Evolutionary conservation across 2,329 filamentous ascomycete species (phyloP), one percentile per base, ranked within the genome.

Genomic region (Calycina herbarum): DNA sequence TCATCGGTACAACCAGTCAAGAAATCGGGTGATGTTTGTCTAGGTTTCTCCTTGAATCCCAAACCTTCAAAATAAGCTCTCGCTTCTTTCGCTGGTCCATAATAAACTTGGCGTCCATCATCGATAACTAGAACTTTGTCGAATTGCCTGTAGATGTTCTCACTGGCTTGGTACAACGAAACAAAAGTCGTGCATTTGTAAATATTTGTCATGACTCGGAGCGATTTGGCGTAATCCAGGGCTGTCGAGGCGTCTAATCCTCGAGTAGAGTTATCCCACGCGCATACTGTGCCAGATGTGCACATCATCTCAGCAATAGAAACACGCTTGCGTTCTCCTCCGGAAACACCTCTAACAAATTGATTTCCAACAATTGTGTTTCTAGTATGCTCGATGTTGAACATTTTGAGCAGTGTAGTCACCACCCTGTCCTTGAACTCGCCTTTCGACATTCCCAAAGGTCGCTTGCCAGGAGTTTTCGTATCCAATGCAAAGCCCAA

Each of bases 301-400:
- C 91, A 83, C 85, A 94, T 90, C 80, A 91, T 92, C 76, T 95
- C 92, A 0, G 91, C 90, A 67, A 96, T 94, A 27, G 88, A 91
- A 6, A 94, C 91, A 68, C 91, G 88, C 79, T 93, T 93, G 64
- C 90, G 82, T 78, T 94, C 92, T 64, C 89, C 91, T 68, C 91
- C 93, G 57, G 88, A 92, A 0, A 96, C 84, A 76, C 93, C 93
- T 61, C 91, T 88, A 24, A 95, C 85, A 68, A 94, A 93, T 0
- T 87, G 85, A 68, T 95, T 90, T 7, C 94, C 94, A 31, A 97
- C 92, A 35, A 94, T 87, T 0, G 94, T 97, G 75, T 93, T 86
- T 61, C 87, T 85, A 0, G 93, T 96, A 77, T 97, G 93, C 76
- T 94, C 90, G 63, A 97, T 96, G 75, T 94, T 95, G 82, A 97